A percentile compares a stretch with the other conserved stretches of the same genome.
Evolutionary conservation across 2,329 filamentous ascomycete species (phyloP).

Genomic region (Verticillium albo-atrum): DNA sequence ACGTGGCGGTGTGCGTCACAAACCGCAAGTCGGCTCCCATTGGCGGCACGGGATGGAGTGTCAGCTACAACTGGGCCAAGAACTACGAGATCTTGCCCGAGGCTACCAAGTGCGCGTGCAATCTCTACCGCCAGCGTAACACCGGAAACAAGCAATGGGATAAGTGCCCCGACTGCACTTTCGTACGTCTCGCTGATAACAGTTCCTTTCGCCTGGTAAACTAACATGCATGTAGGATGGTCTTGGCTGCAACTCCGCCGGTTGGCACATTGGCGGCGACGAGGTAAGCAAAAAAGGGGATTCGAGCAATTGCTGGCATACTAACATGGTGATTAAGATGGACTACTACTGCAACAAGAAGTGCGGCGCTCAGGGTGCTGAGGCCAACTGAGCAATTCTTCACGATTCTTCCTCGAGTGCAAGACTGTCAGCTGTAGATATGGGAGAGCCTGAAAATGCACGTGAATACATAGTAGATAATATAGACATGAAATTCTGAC

Average conservation of each 20-base stretch:
- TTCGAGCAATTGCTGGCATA: not conserved
- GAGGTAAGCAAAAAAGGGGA: not conserved
- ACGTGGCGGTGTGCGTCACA: not conserved
- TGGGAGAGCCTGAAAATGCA: too few species aligned
- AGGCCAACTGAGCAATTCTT: conserved; percentile 2
- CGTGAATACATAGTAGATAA: too few species aligned
- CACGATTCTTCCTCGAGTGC: conserved; percentile 7
- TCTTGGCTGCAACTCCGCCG: conserved; percentile 7
- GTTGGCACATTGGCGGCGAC: conserved; percentile 11
- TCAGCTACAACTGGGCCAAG: conserved; percentile 5
- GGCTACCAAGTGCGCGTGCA: conserved; percentile 10
- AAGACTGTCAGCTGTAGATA: too few species aligned
- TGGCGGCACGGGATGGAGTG: conserved; percentile 5
- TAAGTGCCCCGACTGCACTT: conserved; percentile 12
- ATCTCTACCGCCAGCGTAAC: conserved; percentile 9
- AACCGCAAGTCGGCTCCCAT: not conserved
- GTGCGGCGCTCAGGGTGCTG: conserved; percentile 8
- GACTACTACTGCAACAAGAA: conserved; percentile 13
- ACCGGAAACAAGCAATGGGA: conserved; percentile 14
- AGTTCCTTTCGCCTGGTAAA: not conserved
- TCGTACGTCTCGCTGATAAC: not conserved
- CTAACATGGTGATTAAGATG: conserved; percentile 4
- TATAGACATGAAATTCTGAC: too few species aligned
- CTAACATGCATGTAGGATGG: not conserved
- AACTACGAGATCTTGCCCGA: conserved; percentile 5